These are phyloP conservation scores for Laguncularia racemosa DNA, from an alignment of 345 rosid genomes.

Conservation along the genomic window DNA sequence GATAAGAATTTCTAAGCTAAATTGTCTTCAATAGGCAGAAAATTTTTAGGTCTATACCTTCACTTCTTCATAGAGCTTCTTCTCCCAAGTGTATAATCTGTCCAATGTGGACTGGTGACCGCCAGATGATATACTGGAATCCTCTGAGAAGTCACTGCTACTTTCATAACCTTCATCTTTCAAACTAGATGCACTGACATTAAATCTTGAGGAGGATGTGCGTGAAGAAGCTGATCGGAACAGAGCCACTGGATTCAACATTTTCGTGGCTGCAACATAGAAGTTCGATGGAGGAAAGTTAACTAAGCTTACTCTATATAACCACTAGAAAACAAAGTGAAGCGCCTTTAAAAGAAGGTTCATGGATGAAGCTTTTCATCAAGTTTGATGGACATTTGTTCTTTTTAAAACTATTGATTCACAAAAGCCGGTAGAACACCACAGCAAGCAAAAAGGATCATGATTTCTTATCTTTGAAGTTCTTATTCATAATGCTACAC, in stretches of 20 bases:
- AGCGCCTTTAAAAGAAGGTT: no score
- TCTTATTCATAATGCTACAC: no score
- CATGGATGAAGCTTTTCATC: no score
- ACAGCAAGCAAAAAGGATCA: no score
- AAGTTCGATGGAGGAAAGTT: no score
- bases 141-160: conserved; percentile 52
- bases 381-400: no score
- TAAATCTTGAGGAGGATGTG: conserved; percentile 72
- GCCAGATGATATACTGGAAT: conserved; percentile 46
- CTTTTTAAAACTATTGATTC: neutral
- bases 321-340: no score
- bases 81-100: conserved; percentile 84
- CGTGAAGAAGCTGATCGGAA: conserved; percentile 89
- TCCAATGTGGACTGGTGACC: conserved; percentile 87
- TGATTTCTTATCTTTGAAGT: no score
- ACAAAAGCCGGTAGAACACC: neutral
- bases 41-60: conserved; percentile 35
- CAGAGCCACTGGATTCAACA: conserved; percentile 88
- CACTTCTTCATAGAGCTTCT: conserved; percentile 93
- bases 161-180: conserved; percentile 52
- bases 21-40: neutral
- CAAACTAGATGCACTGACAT: conserved; percentile 47
- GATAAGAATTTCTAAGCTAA: neutral
- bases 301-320: no score
- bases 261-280: conserved; percentile 77